Evolutionary conservation across 129 eudicot genomes (phyloP).

Genomic region (Chrysanthemum makinoi): DNA sequence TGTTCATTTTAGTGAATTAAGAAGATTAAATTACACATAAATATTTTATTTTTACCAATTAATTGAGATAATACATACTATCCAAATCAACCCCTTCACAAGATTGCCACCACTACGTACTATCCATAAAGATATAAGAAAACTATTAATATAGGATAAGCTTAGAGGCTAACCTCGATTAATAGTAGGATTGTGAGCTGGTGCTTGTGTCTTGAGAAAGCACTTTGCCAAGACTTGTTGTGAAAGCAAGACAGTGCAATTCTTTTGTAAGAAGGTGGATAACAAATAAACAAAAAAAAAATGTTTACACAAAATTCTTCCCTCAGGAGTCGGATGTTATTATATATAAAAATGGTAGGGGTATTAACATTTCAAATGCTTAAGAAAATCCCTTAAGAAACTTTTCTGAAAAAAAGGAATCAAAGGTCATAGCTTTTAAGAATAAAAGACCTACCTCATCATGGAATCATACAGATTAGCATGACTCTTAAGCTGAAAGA

Average conservation of each 20-base stretch:
- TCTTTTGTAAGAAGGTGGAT: too few relatives aligned
- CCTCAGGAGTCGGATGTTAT: too few relatives aligned
- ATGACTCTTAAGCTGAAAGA: constrained; percentile 86
- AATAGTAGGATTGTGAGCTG: neutral
- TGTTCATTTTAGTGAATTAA: neutral
- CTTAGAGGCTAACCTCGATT: neutral
- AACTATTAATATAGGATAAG: neutral
- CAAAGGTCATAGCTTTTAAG: neutral
- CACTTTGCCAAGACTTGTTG: neutral
- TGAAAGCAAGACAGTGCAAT: neutral
- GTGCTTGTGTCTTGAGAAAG: neutral
- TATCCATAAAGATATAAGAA: neutral
- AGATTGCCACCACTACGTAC: neutral
- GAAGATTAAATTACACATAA: neutral
- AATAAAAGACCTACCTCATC: constrained; percentile 37
- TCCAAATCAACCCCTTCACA: neutral
- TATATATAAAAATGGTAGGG: too few relatives aligned
- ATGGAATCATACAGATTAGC: constrained; percentile 46
- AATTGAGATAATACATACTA: neutral
- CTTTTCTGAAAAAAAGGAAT: too few relatives aligned
- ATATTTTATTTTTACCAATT: neutral
- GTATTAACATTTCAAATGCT: too few relatives aligned
- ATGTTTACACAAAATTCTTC: too few relatives aligned
- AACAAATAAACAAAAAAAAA: too few relatives aligned
- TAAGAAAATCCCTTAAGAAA: too few relatives aligned